These are phyloP conservation scores for Pleurotus platypus DNA, from an alignment of 768 basidiomycete species.

Conservation along the genomic window DNA sequence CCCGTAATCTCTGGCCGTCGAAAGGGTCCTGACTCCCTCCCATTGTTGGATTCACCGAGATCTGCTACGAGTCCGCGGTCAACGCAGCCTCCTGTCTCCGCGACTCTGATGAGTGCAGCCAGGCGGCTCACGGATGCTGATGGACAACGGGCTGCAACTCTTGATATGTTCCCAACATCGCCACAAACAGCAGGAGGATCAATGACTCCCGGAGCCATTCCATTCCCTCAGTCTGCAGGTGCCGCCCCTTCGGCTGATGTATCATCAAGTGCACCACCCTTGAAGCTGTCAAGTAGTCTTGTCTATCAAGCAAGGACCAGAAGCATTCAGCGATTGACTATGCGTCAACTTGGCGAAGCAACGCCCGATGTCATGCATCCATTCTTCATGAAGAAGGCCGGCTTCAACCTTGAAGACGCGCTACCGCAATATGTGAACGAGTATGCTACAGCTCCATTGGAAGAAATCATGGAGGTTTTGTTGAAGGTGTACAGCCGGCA, in stretches of 20 bases:
- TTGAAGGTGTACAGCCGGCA: slow-evolving; percentile 77
- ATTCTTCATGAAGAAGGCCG: slow-evolving; percentile 82
- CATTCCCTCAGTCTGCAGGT: not conserved
- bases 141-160: not conserved
- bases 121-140: not conserved
- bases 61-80: slow-evolving; percentile 21
- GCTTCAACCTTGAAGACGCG: slow-evolving; percentile 80
- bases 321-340: slow-evolving; percentile 74
- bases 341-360: slow-evolving; percentile 86
- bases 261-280: slow-evolving; percentile 11
- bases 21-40: slow-evolving; percentile 35
- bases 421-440: slow-evolving; percentile 87
- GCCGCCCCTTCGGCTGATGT: not conserved
- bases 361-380: slow-evolving; percentile 87
- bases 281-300: slow-evolving; percentile 24
- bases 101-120: not conserved
- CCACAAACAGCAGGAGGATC: not conserved
- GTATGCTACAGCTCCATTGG: slow-evolving; percentile 78
- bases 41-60: slow-evolving; percentile 23
- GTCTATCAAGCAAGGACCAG: slow-evolving; percentile 56
- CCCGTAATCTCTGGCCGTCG: slow-evolving; percentile 26
- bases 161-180: not conserved
- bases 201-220: not conserved
- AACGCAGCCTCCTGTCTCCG: not conserved
- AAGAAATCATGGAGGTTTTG: slow-evolving; percentile 80